Evolutionary conservation across 2,329 filamentous ascomycete species (phyloP).

Genomic region (Sporothrix pseudoabietina): DNA sequence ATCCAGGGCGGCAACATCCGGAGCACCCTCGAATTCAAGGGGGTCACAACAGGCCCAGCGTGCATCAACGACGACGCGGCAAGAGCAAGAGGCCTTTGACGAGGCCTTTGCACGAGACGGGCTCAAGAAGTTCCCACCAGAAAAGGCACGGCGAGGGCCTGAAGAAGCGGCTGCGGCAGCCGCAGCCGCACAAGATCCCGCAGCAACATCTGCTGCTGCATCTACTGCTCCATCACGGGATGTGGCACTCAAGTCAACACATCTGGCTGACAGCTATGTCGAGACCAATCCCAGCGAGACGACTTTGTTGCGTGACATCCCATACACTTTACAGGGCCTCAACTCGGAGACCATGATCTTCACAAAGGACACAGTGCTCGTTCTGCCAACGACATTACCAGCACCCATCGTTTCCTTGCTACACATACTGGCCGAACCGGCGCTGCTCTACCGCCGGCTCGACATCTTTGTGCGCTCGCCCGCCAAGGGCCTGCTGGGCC

Average conservation of each 20-base stretch:
- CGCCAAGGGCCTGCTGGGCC: constrained; percentile 81
- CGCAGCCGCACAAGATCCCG: constrained; percentile 37
- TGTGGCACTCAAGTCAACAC: constrained; percentile 59
- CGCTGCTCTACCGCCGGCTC: constrained; percentile 82
- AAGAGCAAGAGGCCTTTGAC: constrained; percentile 53
- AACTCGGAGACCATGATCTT: constrained; percentile 86
- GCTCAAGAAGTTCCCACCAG: constrained; percentile 49
- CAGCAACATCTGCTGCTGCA: constrained; percentile 33
- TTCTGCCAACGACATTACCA: constrained; percentile 76
- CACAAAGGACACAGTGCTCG: constrained; percentile 66
- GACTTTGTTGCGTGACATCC: constrained; percentile 74
- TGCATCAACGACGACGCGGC: constrained; percentile 40
- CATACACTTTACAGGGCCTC: constrained; percentile 89
- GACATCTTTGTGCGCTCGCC: constrained; percentile 79
- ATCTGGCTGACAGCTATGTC: constrained; percentile 59
- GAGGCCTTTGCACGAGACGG: constrained; percentile 60
- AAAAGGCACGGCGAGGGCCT: constrained; percentile 45
- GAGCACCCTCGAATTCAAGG: background rate
- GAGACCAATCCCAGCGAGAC: constrained; percentile 65
- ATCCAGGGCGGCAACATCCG: background rate
- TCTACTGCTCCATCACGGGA: constrained; percentile 39
- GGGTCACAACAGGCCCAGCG: background rate
- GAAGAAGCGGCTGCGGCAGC: constrained; percentile 40
- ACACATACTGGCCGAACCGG: constrained; percentile 88
- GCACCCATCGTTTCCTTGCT: constrained; percentile 83